Percentiles rank a stretch among this genome's conserved stretches.
Conservation (phyloP, 305 asterid genomes). For the Euphrasia arctica region DNA sequence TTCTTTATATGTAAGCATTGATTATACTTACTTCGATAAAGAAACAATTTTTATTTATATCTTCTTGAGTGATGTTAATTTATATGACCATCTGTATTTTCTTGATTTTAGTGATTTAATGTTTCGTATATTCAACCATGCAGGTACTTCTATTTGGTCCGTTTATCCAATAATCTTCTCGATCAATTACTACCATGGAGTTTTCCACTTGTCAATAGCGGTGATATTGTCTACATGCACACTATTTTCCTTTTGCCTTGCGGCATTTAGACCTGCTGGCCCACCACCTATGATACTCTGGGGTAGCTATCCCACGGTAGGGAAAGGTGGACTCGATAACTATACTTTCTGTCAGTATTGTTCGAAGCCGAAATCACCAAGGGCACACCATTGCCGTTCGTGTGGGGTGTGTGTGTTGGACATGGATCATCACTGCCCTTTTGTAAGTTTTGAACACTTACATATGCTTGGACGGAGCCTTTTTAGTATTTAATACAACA, state of each 20-base stretch:
- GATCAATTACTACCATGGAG: conserved; percentile 46
- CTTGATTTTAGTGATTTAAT: conserved; percentile 8
- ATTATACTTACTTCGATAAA: no score
- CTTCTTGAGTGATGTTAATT: no score
- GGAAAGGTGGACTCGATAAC: conserved; percentile 84
- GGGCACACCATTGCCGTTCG: conserved; percentile 90
- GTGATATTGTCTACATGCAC: conserved; percentile 53
- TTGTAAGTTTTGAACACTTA: conserved; percentile 52
- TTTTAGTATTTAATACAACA: neutral
- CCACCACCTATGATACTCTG: conserved; percentile 73
- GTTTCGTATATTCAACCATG: conserved; percentile 15
- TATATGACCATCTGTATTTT: neutral
- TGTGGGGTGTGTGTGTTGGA: conserved; percentile 84
- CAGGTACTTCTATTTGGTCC: conserved; percentile 94
- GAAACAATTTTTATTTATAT: no score
- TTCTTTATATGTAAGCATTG: conserved; percentile 68
- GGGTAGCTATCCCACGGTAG: conserved; percentile 96
- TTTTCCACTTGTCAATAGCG: conserved; percentile 43
- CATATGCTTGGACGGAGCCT: conserved; percentile 7
- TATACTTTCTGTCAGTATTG: conserved; percentile 72
- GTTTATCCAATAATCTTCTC: conserved; percentile 66
- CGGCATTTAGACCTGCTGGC: conserved; percentile 80
- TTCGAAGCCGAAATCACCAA: conserved; percentile 84
- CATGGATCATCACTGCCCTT: conserved; percentile 99
- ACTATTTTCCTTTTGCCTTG: conserved; percentile 52